phyloP scores from a whole-genome alignment of 148 eudicot species.

The Mesembryanthemum crystallinum region DNA sequence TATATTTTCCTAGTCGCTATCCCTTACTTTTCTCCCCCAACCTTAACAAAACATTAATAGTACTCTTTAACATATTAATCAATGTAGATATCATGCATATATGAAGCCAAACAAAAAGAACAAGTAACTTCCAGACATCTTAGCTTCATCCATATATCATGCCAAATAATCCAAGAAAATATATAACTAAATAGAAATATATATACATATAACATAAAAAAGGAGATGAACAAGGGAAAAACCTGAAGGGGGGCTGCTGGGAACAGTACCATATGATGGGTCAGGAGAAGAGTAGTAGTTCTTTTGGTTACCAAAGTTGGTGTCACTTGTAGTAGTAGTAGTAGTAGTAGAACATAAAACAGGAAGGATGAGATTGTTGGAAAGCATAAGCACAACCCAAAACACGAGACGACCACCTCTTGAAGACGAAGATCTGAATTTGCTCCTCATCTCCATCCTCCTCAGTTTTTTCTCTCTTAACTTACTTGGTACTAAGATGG shows the following conservation, averaged over 20 bases:
- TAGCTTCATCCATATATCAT: too few relatives aligned
- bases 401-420: neutral
- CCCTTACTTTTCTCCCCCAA: too few relatives aligned
- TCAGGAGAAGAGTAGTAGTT: constrained; percentile 27
- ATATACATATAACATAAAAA: neutral
- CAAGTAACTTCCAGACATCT: too few relatives aligned
- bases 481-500: neutral
- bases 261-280: neutral
- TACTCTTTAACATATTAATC: too few relatives aligned
- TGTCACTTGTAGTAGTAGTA: neutral
- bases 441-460: constrained; percentile 16
- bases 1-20: too few relatives aligned
- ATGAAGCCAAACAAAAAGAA: too few relatives aligned
- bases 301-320: constrained; percentile 19
- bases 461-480: neutral
- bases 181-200: too few relatives aligned
- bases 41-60: too few relatives aligned
- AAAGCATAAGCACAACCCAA: constrained; percentile 22
- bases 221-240: too few relatives aligned
- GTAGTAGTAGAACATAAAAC: neutral
- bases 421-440: neutral
- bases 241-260: constrained; percentile 29
- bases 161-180: too few relatives aligned
- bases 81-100: too few relatives aligned
- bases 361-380: constrained; percentile 21